phyloP scores from a whole-genome alignment of 2,329 filamentous ascomycete species.

The Claviceps arundinis region DNA sequence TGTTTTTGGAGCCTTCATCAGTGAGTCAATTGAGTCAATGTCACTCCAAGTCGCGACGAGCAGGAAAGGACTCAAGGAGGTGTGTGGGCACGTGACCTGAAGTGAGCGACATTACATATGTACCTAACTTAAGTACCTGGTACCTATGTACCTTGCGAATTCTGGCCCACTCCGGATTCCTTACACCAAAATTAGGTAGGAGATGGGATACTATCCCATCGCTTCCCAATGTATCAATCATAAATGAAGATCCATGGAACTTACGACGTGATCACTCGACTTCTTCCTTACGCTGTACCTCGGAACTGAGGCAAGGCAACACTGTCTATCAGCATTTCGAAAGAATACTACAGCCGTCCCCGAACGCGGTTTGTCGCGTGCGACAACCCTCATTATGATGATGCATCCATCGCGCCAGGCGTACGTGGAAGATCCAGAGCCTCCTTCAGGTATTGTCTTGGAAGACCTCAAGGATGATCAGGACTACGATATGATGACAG shows the following conservation, averaged over 20 bases:
- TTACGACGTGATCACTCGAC: background rate
- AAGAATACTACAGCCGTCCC: background rate
- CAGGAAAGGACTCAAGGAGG: too few species aligned
- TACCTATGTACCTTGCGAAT: too few species aligned
- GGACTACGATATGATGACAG: conserved; percentile 67
- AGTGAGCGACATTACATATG: too few species aligned
- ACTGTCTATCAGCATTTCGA: background rate
- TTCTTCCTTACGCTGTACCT: background rate
- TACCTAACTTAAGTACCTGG: too few species aligned
- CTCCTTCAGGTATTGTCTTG: conserved; percentile 36
- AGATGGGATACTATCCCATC: too few species aligned
- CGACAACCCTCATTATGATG: conserved; percentile 37
- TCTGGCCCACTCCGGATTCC: too few species aligned
- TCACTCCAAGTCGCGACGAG: too few species aligned
- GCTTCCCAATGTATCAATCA: background rate
- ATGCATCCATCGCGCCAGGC: conserved; percentile 86
- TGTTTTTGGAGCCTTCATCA: too few species aligned
- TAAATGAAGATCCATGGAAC: background rate
- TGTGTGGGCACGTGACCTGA: too few species aligned
- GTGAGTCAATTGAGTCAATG: too few species aligned
- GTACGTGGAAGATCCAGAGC: conserved; percentile 75
- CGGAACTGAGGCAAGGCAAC: background rate
- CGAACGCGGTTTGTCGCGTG: background rate
- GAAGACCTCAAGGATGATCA: conserved; percentile 51
- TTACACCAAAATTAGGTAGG: background rate